phyloP scores from a whole-genome alignment of 2,329 filamentous ascomycete genomes.

The Ceratocystis cacaofunesta region DNA sequence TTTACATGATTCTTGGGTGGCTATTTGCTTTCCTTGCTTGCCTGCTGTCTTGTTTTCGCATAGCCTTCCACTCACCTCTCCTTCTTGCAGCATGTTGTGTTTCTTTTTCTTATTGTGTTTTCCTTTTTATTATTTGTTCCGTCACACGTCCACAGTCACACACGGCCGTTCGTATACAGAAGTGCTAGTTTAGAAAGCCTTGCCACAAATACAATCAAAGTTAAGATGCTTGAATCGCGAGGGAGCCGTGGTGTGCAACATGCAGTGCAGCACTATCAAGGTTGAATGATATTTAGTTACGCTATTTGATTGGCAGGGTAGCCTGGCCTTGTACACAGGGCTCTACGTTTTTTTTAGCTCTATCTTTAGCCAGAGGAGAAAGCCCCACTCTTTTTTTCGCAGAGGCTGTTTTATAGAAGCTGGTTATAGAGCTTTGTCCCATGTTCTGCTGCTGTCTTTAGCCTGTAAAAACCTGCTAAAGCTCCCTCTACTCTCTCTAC shows the following conservation, averaged over 20 bases:
- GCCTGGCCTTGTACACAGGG: neutral
- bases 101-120: neutral
- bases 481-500: neutral
- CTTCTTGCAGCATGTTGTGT: neutral
- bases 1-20: neutral
- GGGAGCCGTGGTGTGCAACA: neutral
- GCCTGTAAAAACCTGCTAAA: neutral
- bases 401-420: neutral
- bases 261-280: neutral
- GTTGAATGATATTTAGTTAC: neutral
- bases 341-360: no score
- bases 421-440: neutral
- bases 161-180: neutral
- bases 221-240: neutral
- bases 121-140: neutral
- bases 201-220: neutral
- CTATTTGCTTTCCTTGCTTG: neutral
- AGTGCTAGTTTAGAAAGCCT: constrained; percentile 1
- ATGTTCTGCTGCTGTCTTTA: neutral
- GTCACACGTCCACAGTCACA: neutral
- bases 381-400: neutral
- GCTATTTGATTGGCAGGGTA: neutral
- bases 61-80: neutral
- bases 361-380: no score
- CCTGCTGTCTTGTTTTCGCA: neutral